Base-by-base conservation (phyloP, 2,329 filamentous ascomycete species). In the Cordyceps pruinosa region DNA sequence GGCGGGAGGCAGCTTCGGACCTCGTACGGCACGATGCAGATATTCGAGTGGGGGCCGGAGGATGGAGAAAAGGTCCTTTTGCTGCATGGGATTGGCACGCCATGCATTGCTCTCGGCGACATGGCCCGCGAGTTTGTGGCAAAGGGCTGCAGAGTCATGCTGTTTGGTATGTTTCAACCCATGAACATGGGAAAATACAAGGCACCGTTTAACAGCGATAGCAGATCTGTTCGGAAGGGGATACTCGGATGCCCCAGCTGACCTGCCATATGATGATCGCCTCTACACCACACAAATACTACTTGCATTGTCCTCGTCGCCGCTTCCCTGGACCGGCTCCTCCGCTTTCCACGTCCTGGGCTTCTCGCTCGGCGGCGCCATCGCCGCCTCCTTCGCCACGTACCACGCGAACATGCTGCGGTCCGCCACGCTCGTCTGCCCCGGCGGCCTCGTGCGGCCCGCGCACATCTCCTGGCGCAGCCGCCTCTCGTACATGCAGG, bases 61-160 rank as follows among this genome's bases (percentile, higher is more conserved):
- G 73, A 79, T 35, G 89, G 89, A 1, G 79, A 83, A 28, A 90
- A 86, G 65, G 84, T 93, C 1, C 73, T 95, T 15, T 73, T 95
- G 26, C 72, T 95, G 17, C 90, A 93, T 69, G 90, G 90, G 5
- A 92, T 94, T 65, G 88, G 84, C 50, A 94, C 89, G 6, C 90
- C 90, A 0, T 85, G 84, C 60, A 75, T 92, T 48, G 80, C 88
- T 0, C 72, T 93, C 19, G 84, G 83, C 2, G 78, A 81, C 42
- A 68, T 94, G 35, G 87, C 87, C 15, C 76, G 83, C 66, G 80
- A 78, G 53, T 76, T 95, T 52, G 88, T 81, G 1, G 72, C 74
- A 7, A 77, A 76, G 57, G 88, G 89, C 1, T 91, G 82, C 68
- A 78, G 90, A 60, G 89, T 96, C 2, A 86, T 95, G 81, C 73